Evolutionary conservation across 2,329 filamentous ascomycete species (phyloP), one percentile per base, ranked within the genome.

Genomic region (Bipolaris zeicola): DNA sequence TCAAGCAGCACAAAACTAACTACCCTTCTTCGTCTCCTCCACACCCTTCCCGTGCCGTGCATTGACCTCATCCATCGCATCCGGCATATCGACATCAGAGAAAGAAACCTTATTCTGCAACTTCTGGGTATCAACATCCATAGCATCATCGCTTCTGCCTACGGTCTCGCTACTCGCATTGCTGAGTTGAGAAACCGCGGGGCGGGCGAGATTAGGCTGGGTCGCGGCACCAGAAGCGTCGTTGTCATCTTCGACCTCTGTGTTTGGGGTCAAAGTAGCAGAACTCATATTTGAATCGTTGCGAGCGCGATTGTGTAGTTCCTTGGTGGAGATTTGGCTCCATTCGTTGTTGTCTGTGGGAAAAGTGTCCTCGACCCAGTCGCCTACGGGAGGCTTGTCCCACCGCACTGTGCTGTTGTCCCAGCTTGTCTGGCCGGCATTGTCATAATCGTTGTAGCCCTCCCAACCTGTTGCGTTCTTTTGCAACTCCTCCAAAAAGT

Each of bases 181-280:
- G 38, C 67, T 68, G 24, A 68, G 61, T 4, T 18, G 16, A 14
- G 22, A 28, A 14, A 16, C n/a, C n/a, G 63, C 62, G 11, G 53
- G 59, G 33, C 67, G 66, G 7, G 61, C 65, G 7, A 64, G 64
- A 42, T 68, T 64, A 16, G 68, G 56, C 44, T 73, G 70, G 7
- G 68, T 56, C 65, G 70, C 71, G 24, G 62, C 56, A 6, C 55
- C 61, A 2, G 49, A 37, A 2, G 50, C 59, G 1, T 49, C 58
- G 6, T 65, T 66, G 16, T 72, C 68, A 10, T 72, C 69, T 1
- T 65, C 70, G 14, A 69, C 43, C 14, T 74, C 72, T 1, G 72
- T 73, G 14, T 73, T 71, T 3, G 73, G 73, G 6, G 72, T 76
- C n/a, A 75, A 50, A 8, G 73, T 76, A 16, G 67, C 64, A 16